These are phyloP conservation scores for Fusarium azukiicola DNA, from an alignment of 2,329 filamentous ascomycete genomes.

Conservation along the genomic window DNA sequence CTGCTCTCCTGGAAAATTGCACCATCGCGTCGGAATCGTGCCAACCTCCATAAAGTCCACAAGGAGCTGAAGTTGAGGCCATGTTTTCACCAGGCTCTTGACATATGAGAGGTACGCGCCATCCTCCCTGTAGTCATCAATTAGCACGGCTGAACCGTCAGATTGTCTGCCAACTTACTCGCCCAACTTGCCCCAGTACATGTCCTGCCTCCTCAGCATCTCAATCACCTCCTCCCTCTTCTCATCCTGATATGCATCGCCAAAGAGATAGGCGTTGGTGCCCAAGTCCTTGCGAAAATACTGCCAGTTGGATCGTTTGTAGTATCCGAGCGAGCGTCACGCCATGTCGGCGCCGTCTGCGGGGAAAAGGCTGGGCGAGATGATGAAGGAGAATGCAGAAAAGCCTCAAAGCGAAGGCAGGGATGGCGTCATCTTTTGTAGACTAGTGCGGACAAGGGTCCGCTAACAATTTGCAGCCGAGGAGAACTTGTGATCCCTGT, in stretches of 20 bases:
- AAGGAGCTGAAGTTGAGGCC: slow-evolving; percentile 16
- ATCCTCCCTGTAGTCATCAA: background rate
- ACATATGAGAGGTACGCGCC: slow-evolving; percentile 4
- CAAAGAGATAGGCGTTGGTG: background rate
- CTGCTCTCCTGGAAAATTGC: background rate
- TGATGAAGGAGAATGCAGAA: slow-evolving; percentile 1
- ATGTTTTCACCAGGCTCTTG: background rate
- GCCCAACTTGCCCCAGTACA: slow-evolving; percentile 9
- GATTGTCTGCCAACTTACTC: background rate
- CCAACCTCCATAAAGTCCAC: slow-evolving; percentile 20
- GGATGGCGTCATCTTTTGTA: slow-evolving; percentile 6
- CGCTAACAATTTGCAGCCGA: background rate
- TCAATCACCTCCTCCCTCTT: slow-evolving; percentile 3
- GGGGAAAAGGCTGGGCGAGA: slow-evolving; percentile 3
- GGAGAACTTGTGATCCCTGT: background rate
- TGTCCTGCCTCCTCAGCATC: background rate
- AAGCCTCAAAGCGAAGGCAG: background rate
- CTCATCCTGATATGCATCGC: slow-evolving; percentile 11
- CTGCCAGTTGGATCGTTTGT: slow-evolving; percentile 13
- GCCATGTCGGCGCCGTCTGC: slow-evolving; percentile 5
- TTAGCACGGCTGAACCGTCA: background rate
- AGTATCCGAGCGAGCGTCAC: slow-evolving; percentile 2
- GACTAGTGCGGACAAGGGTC: background rate
- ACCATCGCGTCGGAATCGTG: slow-evolving; percentile 16
- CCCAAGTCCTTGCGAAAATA: slow-evolving; percentile 2